Evolutionary conservation across 2,329 filamentous ascomycete species (phyloP), one percentile per base, ranked within the genome.

Genomic region (Leptodontidium sp.): DNA sequence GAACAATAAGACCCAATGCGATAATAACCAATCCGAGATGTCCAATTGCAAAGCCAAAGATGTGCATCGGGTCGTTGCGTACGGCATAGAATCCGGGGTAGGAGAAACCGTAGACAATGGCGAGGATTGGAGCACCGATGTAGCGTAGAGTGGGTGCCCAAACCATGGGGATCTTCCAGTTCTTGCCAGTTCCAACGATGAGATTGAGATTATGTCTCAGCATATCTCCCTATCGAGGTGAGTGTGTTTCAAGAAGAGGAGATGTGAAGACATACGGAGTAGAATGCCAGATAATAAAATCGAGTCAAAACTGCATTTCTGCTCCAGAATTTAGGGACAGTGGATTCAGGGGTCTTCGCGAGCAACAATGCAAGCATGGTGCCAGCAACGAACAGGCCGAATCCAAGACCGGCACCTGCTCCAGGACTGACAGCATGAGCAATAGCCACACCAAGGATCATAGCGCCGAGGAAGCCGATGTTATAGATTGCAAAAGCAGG

Each of bases 41-140:
- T 24, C 43, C 59, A 14, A 62, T 43, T 12, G 32, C 32, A 17
- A 62, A 62, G n/a, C 47, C 59, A 15, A 62, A 50, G 24, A 62
- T 62, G 17, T 62, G 47, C 59, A 62, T 50, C 9, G 59, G 59
- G n/a, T 62, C 59, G 32, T 62, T 62, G 43, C 59, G 43, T n/a
- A 62, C 59, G 24, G 26, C 26, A 29, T 50, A 62, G 26, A 62
- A 62, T 32, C 24, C 43, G 26, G 59, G 43, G 15, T 62, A 62
- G 43, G 59, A 62, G 45, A 62, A 62, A 8, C 59, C 32, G 26
- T 62, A 62, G 43, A 62, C 47, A 17, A 62, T 62, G 26, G 59
- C 43, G 12, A 62, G 59, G 38, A 62, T 52, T 35, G 59, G 59
- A 12, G 59, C 59, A 1, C 43, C 59, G 6, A 62, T 15, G 47